phyloP scores from a whole-genome alignment of 176 grass and related monocot species.

The Bonia amplexicaulis region DNA sequence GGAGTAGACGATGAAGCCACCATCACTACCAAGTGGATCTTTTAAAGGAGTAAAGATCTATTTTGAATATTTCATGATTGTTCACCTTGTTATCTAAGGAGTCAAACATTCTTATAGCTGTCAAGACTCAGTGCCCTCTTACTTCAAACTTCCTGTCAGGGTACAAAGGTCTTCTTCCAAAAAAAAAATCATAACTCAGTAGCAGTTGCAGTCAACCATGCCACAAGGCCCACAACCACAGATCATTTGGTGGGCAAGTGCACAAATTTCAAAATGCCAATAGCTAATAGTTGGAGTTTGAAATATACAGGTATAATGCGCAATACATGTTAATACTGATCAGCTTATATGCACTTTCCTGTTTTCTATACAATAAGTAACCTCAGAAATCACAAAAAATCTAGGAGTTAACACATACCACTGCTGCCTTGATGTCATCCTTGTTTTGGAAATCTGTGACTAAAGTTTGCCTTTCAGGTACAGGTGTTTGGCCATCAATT shows the following conservation, averaged over 20 bases:
- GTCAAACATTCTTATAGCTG: background rate
- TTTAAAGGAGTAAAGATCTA: background rate
- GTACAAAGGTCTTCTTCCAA: background rate
- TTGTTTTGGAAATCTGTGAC: conserved; percentile 84
- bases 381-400: background rate
- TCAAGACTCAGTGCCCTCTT: background rate
- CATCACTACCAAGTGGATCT: background rate
- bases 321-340: background rate
- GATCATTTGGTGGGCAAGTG: background rate
- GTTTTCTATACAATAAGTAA: background rate
- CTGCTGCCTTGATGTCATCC: conserved; percentile 76
- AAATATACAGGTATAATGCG: background rate
- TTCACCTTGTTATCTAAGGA: background rate
- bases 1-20: background rate
- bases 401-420: conserved; percentile 48
- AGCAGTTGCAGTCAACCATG: background rate
- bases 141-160: background rate
- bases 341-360: background rate
- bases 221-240: background rate
- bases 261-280: background rate
- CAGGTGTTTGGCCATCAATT: conserved; percentile 79
- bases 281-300: background rate
- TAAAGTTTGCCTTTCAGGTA: conserved; percentile 65
- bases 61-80: background rate
- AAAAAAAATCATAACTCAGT: background rate